Percentiles rank a stretch among this genome's conserved stretches.
Conservation (phyloP, 495 filamentous ascomycete species). For the Penicillium argentinense region DNA sequence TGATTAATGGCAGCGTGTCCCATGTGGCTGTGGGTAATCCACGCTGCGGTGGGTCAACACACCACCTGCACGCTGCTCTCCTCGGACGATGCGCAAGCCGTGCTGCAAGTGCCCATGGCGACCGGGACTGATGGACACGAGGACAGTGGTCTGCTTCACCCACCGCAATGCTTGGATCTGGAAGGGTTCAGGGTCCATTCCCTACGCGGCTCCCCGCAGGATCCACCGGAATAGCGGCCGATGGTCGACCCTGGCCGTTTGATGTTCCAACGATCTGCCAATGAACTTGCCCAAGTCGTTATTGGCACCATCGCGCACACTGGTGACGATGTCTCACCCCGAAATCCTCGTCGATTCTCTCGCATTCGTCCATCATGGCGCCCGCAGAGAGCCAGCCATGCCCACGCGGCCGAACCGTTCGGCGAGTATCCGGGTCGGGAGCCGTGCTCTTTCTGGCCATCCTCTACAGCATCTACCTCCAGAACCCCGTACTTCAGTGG, state of each 20-base stretch:
- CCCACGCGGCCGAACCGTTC: background rate
- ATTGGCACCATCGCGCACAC: background rate
- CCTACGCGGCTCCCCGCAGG: background rate
- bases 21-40: too few relatives aligned
- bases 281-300: background rate
- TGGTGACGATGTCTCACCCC: background rate
- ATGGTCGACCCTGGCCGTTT: too few relatives aligned
- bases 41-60: too few relatives aligned
- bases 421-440: background rate
- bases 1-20: slow-evolving; percentile 6
- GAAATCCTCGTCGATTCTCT: background rate
- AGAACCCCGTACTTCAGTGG: slow-evolving; percentile 29
- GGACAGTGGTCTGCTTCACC: too few relatives aligned
- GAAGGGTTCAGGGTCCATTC: too few relatives aligned
- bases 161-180: too few relatives aligned
- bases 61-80: too few relatives aligned
- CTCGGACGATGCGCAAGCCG: too few relatives aligned
- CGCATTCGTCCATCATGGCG: background rate
- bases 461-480: slow-evolving; percentile 8
- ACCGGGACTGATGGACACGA: background rate
- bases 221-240: background rate
- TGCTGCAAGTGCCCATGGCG: too few relatives aligned
- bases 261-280: background rate
- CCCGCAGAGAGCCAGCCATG: background rate
- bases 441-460: background rate